These are phyloP conservation scores for Skeletonema potamos DNA, from an alignment of 108 stramenopile species.

Conservation along the genomic window DNA sequence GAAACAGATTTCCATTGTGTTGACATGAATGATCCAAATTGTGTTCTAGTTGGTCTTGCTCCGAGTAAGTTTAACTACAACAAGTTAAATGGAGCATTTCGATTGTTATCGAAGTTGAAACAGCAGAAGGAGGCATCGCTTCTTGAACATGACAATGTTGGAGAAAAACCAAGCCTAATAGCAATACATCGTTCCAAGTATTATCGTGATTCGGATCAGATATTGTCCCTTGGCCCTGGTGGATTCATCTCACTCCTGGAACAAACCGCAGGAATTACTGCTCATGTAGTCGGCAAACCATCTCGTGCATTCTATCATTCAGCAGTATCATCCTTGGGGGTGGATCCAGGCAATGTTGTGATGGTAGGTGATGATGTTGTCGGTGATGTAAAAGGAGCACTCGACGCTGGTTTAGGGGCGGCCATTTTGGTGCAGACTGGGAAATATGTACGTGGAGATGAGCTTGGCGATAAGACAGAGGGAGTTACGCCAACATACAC, in stretches of 20 bases:
- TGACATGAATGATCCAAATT: conserved; percentile 39
- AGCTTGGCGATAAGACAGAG: conserved; percentile 22
- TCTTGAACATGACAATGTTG: background rate
- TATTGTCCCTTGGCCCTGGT: conserved; percentile 63
- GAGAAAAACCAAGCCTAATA: conserved; percentile 35
- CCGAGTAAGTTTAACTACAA: conserved; percentile 63
- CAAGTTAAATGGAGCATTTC: conserved; percentile 66
- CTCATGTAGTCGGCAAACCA: conserved; percentile 70
- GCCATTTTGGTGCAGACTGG: conserved; percentile 71
- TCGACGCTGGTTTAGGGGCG: conserved; percentile 49
- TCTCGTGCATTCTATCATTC: conserved; percentile 54
- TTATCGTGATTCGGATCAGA: conserved; percentile 47
- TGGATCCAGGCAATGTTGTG: conserved; percentile 33
- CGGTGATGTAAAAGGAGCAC: conserved; percentile 64
- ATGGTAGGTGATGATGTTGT: conserved; percentile 78
- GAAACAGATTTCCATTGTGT: conserved; percentile 39
- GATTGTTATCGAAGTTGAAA: conserved; percentile 40
- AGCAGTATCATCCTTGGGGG: conserved; percentile 31
- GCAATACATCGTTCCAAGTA: conserved; percentile 66
- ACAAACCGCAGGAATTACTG: conserved; percentile 31
- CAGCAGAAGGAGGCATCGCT: background rate
- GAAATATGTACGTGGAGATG: conserved; percentile 59
- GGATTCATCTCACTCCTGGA: conserved; percentile 65
- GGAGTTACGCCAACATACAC: conserved; percentile 31
- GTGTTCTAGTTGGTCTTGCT: conserved; percentile 73